Conservation (phyloP, 495 filamentous ascomycete genomes). For the Thermothielavioides terrestris region DNA sequence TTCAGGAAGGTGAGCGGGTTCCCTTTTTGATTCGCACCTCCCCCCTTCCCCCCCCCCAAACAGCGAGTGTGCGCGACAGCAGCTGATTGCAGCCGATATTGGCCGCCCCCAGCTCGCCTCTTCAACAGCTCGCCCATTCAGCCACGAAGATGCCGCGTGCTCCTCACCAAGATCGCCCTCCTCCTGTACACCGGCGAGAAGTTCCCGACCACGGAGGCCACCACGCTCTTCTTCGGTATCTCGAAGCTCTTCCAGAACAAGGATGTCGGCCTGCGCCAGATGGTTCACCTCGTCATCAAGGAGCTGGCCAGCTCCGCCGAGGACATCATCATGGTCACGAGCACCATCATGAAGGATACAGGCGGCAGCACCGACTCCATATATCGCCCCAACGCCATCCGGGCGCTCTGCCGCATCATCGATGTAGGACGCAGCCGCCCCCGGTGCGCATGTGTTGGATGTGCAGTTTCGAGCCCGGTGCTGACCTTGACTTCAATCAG, state of each 20-base stretch:
- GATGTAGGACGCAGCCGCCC: constrained; percentile 54
- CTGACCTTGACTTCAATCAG: constrained; percentile 36
- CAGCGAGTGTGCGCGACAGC: too few species aligned
- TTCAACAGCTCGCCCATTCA: constrained; percentile 97
- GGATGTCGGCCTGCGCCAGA: constrained; percentile 94
- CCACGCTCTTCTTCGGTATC: constrained; percentile 97
- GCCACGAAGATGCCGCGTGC: constrained; percentile 86
- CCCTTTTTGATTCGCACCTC: not conserved
- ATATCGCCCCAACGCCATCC: constrained; percentile 94
- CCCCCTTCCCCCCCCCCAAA: too few species aligned
- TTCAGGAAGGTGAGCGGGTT: constrained; percentile 79
- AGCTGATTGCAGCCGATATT: constrained; percentile 15
- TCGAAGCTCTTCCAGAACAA: constrained; percentile 99
- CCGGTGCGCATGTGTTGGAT: not conserved
- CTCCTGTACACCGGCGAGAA: constrained; percentile 94
- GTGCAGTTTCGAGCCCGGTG: not conserved
- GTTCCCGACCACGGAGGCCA: constrained; percentile 95
- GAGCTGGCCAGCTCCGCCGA: constrained; percentile 93
- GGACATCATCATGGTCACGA: constrained; percentile 99
- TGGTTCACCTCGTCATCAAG: constrained; percentile 97
- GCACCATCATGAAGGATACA: constrained; percentile 99
- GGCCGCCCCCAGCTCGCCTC: constrained; percentile 61
- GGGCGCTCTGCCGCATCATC: constrained; percentile 92
- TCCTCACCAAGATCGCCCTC: constrained; percentile 94
- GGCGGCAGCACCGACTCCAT: constrained; percentile 90